A percentile compares a stretch with the other conserved stretches of the same genome.
Conservation (phyloP, 345 rosid species). For the Eucalyptus coolabah region DNA sequence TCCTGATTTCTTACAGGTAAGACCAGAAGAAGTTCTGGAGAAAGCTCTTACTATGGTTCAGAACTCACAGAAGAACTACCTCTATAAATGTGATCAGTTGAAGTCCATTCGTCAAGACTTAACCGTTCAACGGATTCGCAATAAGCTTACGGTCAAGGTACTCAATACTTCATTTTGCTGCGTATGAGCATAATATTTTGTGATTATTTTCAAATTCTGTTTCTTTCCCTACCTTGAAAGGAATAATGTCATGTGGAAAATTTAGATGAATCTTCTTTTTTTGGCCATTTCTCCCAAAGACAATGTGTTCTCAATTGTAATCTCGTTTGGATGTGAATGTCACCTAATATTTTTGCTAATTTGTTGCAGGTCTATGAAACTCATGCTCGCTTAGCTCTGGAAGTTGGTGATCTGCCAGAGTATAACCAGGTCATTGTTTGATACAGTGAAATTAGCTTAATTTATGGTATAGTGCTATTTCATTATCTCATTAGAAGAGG, state of each 20-base stretch:
- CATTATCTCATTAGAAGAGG: background rate
- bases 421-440: conserved; percentile 70
- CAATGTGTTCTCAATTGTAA: background rate
- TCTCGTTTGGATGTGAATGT: background rate
- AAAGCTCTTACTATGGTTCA: conserved; percentile 82
- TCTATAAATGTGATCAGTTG: conserved; percentile 91
- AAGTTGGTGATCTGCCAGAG: conserved; percentile 86
- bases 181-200: background rate
- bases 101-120: conserved; percentile 98
- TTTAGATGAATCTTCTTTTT: background rate
- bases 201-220: background rate
- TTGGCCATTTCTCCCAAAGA: background rate
- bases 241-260: background rate
- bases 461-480: background rate
- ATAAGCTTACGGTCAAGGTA: conserved; percentile 85
- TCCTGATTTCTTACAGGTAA: conserved; percentile 43
- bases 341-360: background rate
- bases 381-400: conserved; percentile 95
- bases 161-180: background rate
- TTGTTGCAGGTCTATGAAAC: conserved; percentile 90
- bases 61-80: conserved; percentile 83
- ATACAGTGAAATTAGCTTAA: background rate
- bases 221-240: background rate
- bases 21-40: conserved; percentile 95
- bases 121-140: conserved; percentile 86